These are phyloP conservation scores for Phytophthora idaei DNA, from an alignment of 352 stramenopile genomes.

Conservation along the genomic window DNA sequence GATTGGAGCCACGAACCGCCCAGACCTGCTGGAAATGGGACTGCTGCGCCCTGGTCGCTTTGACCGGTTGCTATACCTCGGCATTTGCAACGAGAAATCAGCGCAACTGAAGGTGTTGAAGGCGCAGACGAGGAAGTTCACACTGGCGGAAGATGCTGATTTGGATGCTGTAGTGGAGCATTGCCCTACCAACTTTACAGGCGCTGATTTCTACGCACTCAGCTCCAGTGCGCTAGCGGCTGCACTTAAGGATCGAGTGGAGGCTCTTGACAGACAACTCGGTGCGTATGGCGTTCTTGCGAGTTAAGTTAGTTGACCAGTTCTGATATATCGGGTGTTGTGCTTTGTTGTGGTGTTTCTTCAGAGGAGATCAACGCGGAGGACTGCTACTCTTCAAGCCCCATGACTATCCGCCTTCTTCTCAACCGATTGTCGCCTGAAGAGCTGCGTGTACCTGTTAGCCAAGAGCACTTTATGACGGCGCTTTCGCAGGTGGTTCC, in stretches of 20 bases:
- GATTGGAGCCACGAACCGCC: conserved; percentile 96
- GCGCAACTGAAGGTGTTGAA: conserved; percentile 86
- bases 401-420: conserved; percentile 70
- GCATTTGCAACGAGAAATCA: conserved; percentile 76
- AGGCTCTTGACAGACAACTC: conserved; percentile 65
- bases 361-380: conserved; percentile 71
- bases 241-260: conserved; percentile 82
- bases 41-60: conserved; percentile 94
- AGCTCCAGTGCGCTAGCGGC: conserved; percentile 76
- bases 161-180: conserved; percentile 62
- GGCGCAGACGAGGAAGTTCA: conserved; percentile 84
- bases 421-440: conserved; percentile 65
- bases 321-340: conserved; percentile 14
- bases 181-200: conserved; percentile 80
- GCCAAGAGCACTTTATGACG: conserved; percentile 58
- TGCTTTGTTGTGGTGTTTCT: conserved; percentile 12
- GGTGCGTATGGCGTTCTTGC: conserved; percentile 38
- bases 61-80: conserved; percentile 81
- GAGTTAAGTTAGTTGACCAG: conserved; percentile 8
- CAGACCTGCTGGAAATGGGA: conserved; percentile 95
- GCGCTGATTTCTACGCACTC: conserved; percentile 87
- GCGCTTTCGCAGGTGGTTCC: conserved; percentile 71
- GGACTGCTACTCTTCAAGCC: conserved; percentile 82
- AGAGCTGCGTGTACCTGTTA: conserved; percentile 68
- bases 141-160: conserved; percentile 60